Evolutionary conservation across 2,329 filamentous ascomycete genomes (phyloP).

Genomic region (Phoma sp.): DNA sequence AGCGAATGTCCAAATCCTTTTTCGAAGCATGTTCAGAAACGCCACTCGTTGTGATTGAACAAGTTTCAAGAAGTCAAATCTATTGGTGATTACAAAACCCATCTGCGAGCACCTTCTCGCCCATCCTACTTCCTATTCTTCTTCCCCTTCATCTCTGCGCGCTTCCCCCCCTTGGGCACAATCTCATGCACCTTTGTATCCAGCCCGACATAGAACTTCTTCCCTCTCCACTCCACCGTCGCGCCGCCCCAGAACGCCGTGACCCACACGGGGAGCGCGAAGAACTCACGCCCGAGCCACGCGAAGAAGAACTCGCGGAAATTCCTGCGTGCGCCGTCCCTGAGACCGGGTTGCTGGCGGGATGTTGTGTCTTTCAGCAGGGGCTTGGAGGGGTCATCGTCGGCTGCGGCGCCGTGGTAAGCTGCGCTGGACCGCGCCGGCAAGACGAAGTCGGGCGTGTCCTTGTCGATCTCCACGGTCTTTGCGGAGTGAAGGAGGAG

Average conservation of each 20-base stretch:
- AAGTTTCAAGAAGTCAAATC: too few relatives aligned
- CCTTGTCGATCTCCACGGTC: slow-evolving; percentile 71
- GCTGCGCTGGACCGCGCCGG: slow-evolving; percentile 50
- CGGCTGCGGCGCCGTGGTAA: slow-evolving; percentile 26
- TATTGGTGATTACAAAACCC: too few relatives aligned
- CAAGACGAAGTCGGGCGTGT: slow-evolving; percentile 76
- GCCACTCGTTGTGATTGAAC: too few relatives aligned
- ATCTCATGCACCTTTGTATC: slow-evolving; percentile 80
- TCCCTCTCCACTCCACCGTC: slow-evolving; percentile 86
- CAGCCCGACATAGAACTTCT: slow-evolving; percentile 77
- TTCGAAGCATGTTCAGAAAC: too few relatives aligned
- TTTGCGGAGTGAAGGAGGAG: slow-evolving; percentile 73
- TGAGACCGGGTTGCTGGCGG: slow-evolving; percentile 19
- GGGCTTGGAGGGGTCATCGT: slow-evolving; percentile 19
- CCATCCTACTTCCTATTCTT: too few relatives aligned
- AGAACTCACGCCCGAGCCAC: slow-evolving; percentile 82
- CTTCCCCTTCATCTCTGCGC: too few relatives aligned
- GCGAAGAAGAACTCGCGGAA: slow-evolving; percentile 77
- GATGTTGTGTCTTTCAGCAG: slow-evolving; percentile 23
- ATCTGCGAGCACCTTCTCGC: too few relatives aligned
- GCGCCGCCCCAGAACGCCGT: slow-evolving; percentile 89
- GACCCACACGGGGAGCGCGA: slow-evolving; percentile 88
- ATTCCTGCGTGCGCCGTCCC: slow-evolving; percentile 55
- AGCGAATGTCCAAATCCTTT: too few relatives aligned
- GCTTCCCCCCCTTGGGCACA: slow-evolving; percentile 13